phyloP scores from a whole-genome alignment of 176 grass and related monocot species.

The Oryza punctata region DNA sequence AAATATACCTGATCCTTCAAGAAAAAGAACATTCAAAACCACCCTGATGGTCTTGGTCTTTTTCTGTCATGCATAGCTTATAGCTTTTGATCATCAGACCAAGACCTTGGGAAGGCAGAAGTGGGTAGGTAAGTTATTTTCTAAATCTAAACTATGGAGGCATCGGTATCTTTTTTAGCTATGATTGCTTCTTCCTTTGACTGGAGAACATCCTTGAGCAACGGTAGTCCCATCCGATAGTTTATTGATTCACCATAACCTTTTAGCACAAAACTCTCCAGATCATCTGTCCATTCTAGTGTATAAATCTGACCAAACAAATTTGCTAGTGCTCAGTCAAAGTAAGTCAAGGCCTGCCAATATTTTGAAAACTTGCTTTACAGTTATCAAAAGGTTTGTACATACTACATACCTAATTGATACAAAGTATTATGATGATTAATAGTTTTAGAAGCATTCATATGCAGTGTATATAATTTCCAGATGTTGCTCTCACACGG shows the following conservation, averaged over 20 bases:
- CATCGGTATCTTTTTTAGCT: slow-evolving; percentile 57
- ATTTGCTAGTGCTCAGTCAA: not conserved
- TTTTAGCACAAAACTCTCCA: too few relatives aligned
- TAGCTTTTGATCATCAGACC: too few relatives aligned
- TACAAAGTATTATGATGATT: not conserved
- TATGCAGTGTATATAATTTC: not conserved
- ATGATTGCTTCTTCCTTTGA: slow-evolving; percentile 76
- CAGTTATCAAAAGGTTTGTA: too few relatives aligned
- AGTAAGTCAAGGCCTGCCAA: not conserved
- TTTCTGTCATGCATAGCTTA: too few relatives aligned
- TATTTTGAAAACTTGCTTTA: not conserved
- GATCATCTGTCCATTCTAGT: slow-evolving; percentile 85
- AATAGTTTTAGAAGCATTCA: not conserved
- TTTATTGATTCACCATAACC: too few relatives aligned
- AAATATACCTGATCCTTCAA: too few relatives aligned
- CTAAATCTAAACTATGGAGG: not conserved
- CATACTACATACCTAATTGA: not conserved
- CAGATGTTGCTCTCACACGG: too few relatives aligned
- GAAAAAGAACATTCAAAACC: too few relatives aligned
- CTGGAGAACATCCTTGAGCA: slow-evolving; percentile 66
- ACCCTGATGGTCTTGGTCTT: too few relatives aligned
- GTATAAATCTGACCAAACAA: slow-evolving; percentile 53
- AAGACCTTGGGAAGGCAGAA: not conserved
- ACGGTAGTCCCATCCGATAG: slow-evolving; percentile 66
- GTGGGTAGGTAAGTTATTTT: not conserved